Percentiles rank a stretch among this genome's conserved stretches.
These are phyloP conservation scores for Penicillium sp. DNA, from an alignment of 2,329 filamentous ascomycete genomes.

Conservation along the genomic window DNA sequence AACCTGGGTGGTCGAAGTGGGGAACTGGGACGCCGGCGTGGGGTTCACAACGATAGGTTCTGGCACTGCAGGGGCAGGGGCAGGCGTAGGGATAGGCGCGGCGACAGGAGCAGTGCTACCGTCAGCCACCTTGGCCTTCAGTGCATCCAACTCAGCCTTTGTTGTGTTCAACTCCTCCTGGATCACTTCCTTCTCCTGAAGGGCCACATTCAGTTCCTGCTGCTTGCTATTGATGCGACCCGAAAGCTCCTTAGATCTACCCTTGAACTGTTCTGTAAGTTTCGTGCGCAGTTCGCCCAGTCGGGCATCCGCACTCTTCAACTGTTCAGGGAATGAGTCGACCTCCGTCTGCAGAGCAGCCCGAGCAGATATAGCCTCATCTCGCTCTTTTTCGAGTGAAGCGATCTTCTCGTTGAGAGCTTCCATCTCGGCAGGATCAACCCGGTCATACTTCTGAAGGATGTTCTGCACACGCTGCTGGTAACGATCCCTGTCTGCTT, in stretches of 20 bases:
- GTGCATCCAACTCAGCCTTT: constrained; percentile 52
- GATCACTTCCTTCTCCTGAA: constrained; percentile 63
- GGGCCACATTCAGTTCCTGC: constrained; percentile 43
- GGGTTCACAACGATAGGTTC: constrained; percentile 44
- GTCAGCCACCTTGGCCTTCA: constrained; percentile 51
- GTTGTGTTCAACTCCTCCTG: constrained; percentile 62
- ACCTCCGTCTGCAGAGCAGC: constrained; percentile 49
- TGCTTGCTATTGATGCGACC: constrained; percentile 54
- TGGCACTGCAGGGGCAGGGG: constrained; percentile 13
- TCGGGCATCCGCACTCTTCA: constrained; percentile 45
- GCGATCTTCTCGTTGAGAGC: constrained; percentile 74
- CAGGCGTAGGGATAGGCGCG: constrained; percentile 28
- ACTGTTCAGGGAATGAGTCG: constrained; percentile 45
- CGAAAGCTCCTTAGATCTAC: constrained; percentile 58
- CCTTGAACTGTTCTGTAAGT: constrained; percentile 51
- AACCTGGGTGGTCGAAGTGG: constrained; percentile 22
- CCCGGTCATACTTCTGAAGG: constrained; percentile 89
- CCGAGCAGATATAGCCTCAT: constrained; percentile 57
- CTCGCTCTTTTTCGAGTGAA: constrained; percentile 60
- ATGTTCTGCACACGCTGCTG: constrained; percentile 95
- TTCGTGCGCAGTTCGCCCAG: constrained; percentile 47
- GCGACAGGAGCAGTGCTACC: not conserved
- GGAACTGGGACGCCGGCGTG: constrained; percentile 31
- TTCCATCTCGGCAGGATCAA: constrained; percentile 89
- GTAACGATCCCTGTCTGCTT: constrained; percentile 89